Evolutionary conservation across 495 filamentous ascomycete genomes (phyloP).

Genomic region (Xylaria acuta): DNA sequence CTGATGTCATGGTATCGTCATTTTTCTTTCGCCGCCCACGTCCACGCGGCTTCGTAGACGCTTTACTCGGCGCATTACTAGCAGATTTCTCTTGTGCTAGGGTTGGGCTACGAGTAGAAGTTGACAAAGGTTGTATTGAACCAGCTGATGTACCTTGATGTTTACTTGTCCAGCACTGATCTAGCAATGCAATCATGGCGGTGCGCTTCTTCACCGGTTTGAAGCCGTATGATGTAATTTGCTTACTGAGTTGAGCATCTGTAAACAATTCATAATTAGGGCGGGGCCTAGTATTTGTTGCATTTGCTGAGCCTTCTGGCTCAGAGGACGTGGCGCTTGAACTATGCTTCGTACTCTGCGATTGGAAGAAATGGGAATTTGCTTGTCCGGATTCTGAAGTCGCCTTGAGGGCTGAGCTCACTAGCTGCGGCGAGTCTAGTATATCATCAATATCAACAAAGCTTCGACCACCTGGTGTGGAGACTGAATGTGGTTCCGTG

Average conservation of each 20-base stretch:
- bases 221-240: constrained; percentile 71
- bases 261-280: constrained; percentile 71
- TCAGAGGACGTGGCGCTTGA: constrained; percentile 9
- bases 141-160: constrained; percentile 23
- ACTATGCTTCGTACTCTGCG: constrained; percentile 31
- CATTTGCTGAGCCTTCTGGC: background rate
- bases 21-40: constrained; percentile 42
- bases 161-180: constrained; percentile 73
- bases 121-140: constrained; percentile 35
- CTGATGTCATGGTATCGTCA: constrained; percentile 37
- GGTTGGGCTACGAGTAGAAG: constrained; percentile 21
- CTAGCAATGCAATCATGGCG: constrained; percentile 73
- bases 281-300: constrained; percentile 41
- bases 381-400: background rate
- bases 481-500: background rate
- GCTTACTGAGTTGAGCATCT: constrained; percentile 66
- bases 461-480: constrained; percentile 21
- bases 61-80: background rate
- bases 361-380: constrained; percentile 24
- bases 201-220: constrained; percentile 74
- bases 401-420: constrained; percentile 7
- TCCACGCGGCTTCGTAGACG: constrained; percentile 48
- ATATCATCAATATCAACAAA: constrained; percentile 50
- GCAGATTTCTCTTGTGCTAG: constrained; percentile 25
- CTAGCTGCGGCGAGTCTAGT: constrained; percentile 31